Conservation (phyloP, 805 yeast species). For the Candida tallmaniae region DNA sequence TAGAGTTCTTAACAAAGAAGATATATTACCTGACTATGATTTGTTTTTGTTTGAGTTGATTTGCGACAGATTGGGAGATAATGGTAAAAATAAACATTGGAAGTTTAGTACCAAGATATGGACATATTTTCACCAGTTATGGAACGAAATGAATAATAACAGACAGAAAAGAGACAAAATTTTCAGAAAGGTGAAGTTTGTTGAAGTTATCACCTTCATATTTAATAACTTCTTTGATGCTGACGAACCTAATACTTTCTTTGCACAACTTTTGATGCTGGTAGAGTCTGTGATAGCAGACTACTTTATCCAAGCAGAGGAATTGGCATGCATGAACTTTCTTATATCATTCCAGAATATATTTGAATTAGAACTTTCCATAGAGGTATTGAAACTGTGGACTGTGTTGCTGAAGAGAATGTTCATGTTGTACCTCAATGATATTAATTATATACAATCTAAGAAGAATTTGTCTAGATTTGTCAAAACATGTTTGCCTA, state of each 20-base stretch:
- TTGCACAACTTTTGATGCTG: slow-evolving; percentile 16
- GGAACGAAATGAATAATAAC: slow-evolving; percentile 27
- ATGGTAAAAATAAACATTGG: slow-evolving; percentile 37
- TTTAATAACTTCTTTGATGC: slow-evolving; percentile 8
- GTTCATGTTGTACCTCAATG: slow-evolving; percentile 19
- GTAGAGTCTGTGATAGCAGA: slow-evolving; percentile 16
- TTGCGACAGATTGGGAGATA: slow-evolving; percentile 56
- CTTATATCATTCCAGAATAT: slow-evolving; percentile 17
- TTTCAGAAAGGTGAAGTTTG: slow-evolving; percentile 38
- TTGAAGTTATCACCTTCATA: slow-evolving; percentile 25
- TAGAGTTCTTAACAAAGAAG: too few species aligned
- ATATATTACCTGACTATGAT: too few species aligned
- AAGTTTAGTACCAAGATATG: slow-evolving; percentile 44
- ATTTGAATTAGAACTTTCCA: slow-evolving; percentile 5
- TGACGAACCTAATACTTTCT: slow-evolving; percentile 10
- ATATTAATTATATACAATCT: slow-evolving; percentile 19
- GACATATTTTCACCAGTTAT: slow-evolving; percentile 42
- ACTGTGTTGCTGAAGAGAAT: slow-evolving; percentile 19
- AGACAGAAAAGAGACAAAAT: slow-evolving; percentile 30
- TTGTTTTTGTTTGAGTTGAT: slow-evolving; percentile 55
- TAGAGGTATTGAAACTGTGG: slow-evolving; percentile 17
- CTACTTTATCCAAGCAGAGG: slow-evolving; percentile 31
- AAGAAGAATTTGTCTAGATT: slow-evolving; percentile 28
- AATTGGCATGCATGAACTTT: slow-evolving; percentile 22
- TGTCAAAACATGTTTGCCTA: slow-evolving; percentile 17